These are phyloP conservation scores for Citrus sp. DNA, from an alignment of 345 rosid species.

Conservation along the genomic window DNA sequence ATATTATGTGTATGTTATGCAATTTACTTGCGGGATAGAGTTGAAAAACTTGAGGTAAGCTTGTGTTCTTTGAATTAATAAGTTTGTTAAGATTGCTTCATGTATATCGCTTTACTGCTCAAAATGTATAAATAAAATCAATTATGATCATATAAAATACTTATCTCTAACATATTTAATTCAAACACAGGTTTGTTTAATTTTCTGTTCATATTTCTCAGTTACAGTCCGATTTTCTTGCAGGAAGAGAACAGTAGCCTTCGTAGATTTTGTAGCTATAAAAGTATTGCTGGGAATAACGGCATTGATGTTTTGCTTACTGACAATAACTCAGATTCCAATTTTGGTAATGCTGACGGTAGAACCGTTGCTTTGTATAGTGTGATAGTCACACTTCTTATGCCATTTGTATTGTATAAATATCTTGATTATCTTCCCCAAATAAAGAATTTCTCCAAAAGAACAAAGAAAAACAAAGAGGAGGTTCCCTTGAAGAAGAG, in stretches of 20 bases:
- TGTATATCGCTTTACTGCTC: not conserved
- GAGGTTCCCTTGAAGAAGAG: slow-evolving; percentile 86
- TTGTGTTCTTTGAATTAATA: not conserved
- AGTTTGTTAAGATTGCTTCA: not conserved
- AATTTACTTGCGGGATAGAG: slow-evolving; percentile 44
- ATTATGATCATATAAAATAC: not conserved
- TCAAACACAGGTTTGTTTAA: not conserved
- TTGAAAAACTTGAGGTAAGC: slow-evolving; percentile 63
- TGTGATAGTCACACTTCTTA: slow-evolving; percentile 47
- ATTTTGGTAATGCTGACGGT: slow-evolving; percentile 42
- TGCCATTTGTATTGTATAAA: slow-evolving; percentile 68
- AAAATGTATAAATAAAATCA: not conserved
- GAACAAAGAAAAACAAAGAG: slow-evolving; percentile 49
- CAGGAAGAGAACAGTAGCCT: slow-evolving; percentile 70
- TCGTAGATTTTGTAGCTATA: slow-evolving; percentile 36
- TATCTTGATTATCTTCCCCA: slow-evolving; percentile 65
- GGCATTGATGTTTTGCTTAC: slow-evolving; percentile 27
- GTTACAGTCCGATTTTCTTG: slow-evolving; percentile 21
- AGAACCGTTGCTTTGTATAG: slow-evolving; percentile 61
- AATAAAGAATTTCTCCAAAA: slow-evolving; percentile 45
- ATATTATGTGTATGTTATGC: slow-evolving; percentile 44
- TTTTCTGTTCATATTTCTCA: slow-evolving; percentile 3
- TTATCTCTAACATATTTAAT: not conserved
- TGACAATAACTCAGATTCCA: slow-evolving; percentile 20
- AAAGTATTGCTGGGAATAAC: slow-evolving; percentile 26